Conservation (phyloP, 1,284 basidiomycete genomes). For the Hemileia vastatrix region DNA sequence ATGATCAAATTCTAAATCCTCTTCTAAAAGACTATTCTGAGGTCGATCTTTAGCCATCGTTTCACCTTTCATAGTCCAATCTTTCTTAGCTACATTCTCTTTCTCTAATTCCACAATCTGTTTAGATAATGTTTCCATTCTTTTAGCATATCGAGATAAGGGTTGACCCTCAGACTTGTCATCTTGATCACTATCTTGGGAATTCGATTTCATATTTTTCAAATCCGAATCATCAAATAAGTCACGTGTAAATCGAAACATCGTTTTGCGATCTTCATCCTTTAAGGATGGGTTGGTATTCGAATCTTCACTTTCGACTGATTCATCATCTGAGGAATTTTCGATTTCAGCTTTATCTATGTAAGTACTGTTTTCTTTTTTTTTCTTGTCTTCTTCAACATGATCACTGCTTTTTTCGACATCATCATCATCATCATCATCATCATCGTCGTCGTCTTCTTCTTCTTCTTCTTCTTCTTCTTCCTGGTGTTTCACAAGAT, state of each 20-base stretch:
- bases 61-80: slow-evolving; percentile 92
- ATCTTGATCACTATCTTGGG: slow-evolving; percentile 46
- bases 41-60: slow-evolving; percentile 71
- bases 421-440: background rate
- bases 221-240: slow-evolving; percentile 51
- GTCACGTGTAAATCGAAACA: slow-evolving; percentile 50
- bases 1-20: slow-evolving; percentile 89
- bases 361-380: slow-evolving; percentile 24
- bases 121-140: slow-evolving; percentile 48
- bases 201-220: too few species aligned
- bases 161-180: slow-evolving; percentile 35
- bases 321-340: slow-evolving; percentile 34
- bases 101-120: slow-evolving; percentile 52
- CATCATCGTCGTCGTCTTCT: background rate
- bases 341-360: slow-evolving; percentile 15
- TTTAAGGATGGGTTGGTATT: slow-evolving; percentile 34
- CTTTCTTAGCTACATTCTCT: slow-evolving; percentile 54
- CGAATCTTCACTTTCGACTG: slow-evolving; percentile 30
- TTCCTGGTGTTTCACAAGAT: slow-evolving; percentile 28
- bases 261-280: slow-evolving; percentile 42
- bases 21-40: slow-evolving; percentile 80
- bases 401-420: background rate
- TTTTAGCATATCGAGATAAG: slow-evolving; percentile 50
- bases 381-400: slow-evolving; percentile 24
- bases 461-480: slow-evolving; percentile 25